Evolutionary conservation across 768 basidiomycete genomes (phyloP).

Genomic region (Phlebiopsis flavidoalba): DNA sequence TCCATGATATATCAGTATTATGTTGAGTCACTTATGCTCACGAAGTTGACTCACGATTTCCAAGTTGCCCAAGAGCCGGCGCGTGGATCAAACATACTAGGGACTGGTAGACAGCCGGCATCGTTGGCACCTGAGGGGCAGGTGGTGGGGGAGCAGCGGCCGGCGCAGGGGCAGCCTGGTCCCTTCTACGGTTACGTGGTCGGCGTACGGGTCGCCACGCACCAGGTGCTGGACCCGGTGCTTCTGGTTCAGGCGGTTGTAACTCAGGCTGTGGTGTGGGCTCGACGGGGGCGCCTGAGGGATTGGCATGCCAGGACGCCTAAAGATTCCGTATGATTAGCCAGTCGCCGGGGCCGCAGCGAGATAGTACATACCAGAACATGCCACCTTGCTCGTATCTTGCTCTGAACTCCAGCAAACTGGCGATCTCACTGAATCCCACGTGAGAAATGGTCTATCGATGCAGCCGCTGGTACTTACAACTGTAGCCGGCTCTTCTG

Average conservation of each 20-base stretch:
- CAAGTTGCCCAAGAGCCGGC: conserved; percentile 36
- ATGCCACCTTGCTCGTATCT: conserved; percentile 84
- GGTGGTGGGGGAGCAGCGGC: conserved; percentile 16
- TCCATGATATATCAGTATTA: neutral
- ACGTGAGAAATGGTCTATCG: neutral
- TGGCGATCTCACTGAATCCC: conserved; percentile 57
- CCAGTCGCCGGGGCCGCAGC: neutral
- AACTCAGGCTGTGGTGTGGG: conserved; percentile 36
- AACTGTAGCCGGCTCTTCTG: conserved; percentile 73
- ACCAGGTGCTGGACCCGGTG: conserved; percentile 39
- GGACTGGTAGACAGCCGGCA: conserved; percentile 11
- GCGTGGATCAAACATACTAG: conserved; percentile 17
- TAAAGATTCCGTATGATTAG: conserved; percentile 29
- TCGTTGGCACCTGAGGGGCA: conserved; percentile 11
- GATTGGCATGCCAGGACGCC: conserved; percentile 5
- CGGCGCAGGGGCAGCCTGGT: conserved; percentile 17
- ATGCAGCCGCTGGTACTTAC: conserved; percentile 40
- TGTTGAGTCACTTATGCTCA: neutral
- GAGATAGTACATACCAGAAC: conserved; percentile 52
- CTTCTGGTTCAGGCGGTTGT: conserved; percentile 32
- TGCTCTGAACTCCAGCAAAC: conserved; percentile 58
- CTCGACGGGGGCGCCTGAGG: conserved; percentile 34
- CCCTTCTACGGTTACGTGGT: conserved; percentile 7
- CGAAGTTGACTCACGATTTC: conserved; percentile 30
- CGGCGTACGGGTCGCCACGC: conserved; percentile 48